Evolutionary conservation across 805 yeast species (phyloP).

Genomic region (Pichia membranifaciens): DNA sequence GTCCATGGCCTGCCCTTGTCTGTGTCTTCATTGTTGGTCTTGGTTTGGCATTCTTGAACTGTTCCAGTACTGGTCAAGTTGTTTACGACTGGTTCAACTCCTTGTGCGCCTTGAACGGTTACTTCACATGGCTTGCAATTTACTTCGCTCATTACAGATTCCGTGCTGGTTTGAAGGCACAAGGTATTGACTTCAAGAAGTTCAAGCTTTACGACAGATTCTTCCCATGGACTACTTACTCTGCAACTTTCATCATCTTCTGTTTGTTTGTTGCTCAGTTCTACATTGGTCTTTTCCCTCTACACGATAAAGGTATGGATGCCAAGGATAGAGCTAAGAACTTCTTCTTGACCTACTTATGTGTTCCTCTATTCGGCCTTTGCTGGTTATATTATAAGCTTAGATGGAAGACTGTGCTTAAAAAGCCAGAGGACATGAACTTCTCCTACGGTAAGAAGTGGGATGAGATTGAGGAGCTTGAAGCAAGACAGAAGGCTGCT

Average conservation of each 20-base stretch:
- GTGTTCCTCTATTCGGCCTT: constrained; percentile 50
- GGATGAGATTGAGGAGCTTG: constrained; percentile 20
- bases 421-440: constrained; percentile 31
- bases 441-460: constrained; percentile 31
- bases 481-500: constrained; percentile 13
- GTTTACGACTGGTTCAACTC: constrained; percentile 63
- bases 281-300: constrained; percentile 61
- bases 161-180: constrained; percentile 49
- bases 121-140: constrained; percentile 59
- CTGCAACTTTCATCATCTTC: constrained; percentile 38
- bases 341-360: constrained; percentile 57
- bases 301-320: constrained; percentile 38
- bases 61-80: constrained; percentile 47
- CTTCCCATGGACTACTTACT: constrained; percentile 43
- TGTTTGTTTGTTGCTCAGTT: constrained; percentile 52
- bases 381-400: constrained; percentile 55
- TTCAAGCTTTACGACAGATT: constrained; percentile 48
- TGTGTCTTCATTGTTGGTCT: constrained; percentile 50
- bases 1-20: constrained; percentile 53
- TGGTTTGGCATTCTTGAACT: constrained; percentile 55
- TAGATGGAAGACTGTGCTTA: constrained; percentile 34
- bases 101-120: constrained; percentile 54
- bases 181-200: constrained; percentile 34
- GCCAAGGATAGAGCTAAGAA: constrained; percentile 32
- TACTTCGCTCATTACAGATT: constrained; percentile 51